A percentile compares a stretch with the other conserved stretches of the same genome.
Evolutionary conservation across 345 rosid genomes (phyloP).

Genomic region (Gossypium raimondii): DNA sequence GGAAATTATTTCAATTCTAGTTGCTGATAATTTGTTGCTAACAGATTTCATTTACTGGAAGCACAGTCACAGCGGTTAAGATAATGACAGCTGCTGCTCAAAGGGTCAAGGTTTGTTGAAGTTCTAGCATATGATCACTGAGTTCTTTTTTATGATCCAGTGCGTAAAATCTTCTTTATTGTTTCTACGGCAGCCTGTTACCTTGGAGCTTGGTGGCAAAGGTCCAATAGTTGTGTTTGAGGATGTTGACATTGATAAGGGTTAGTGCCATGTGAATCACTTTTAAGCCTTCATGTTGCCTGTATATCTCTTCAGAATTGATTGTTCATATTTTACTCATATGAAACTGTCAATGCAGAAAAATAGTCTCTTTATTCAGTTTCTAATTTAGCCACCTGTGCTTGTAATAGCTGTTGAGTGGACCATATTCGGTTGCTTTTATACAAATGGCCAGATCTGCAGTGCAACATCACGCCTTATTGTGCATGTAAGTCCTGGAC

Average conservation of each 20-base stretch:
- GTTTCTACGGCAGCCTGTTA: slow-evolving; percentile 64
- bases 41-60: slow-evolving; percentile 93
- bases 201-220: slow-evolving; percentile 94
- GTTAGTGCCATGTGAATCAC: slow-evolving; percentile 34
- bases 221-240: slow-evolving; percentile 91
- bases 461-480: slow-evolving; percentile 97
- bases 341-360: neutral
- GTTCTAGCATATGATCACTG: neutral
- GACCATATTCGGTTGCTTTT: slow-evolving; percentile 82
- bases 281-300: neutral
- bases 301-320: slow-evolving; percentile 9
- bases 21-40: slow-evolving; percentile 17
- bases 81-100: slow-evolving; percentile 83
- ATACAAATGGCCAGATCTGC: slow-evolving; percentile 94
- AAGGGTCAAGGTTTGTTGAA: slow-evolving; percentile 62
- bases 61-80: slow-evolving; percentile 74
- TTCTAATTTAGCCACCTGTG: slow-evolving; percentile 14
- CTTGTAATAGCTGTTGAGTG: slow-evolving; percentile 74
- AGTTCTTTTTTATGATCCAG: neutral
- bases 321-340: slow-evolving; percentile 12
- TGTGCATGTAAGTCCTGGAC: slow-evolving; percentile 62
- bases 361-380: slow-evolving; percentile 6
- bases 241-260: slow-evolving; percentile 85
- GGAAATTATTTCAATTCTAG: neutral
- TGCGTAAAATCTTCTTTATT: slow-evolving; percentile 14